Base-by-base conservation (phyloP, 2,329 filamentous ascomycete genomes). In the Furcasterigmium sp. region DNA sequence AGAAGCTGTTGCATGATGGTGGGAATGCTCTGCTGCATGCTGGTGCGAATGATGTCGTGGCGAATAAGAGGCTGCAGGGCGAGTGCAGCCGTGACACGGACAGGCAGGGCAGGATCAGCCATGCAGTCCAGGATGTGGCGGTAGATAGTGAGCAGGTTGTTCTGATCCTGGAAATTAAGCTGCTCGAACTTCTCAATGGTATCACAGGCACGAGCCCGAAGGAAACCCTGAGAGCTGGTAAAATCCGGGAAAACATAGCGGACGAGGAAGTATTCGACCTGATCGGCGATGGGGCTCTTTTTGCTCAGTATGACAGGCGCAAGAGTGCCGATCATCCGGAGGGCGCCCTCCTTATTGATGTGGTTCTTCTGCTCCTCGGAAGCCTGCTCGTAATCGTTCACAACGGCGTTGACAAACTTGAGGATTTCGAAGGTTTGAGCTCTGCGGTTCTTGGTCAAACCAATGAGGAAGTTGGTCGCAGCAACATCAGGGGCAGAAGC, bases 1-100 rank as follows among this genome's bases (percentile, higher is more conserved):
- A 98, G 76, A 13, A 98, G 77, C 66, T 98, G 91, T 68, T 97
- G 94, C 93, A 98, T 98, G 58, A 98, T 97, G 57, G 95, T 94
- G 14, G 93, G 91, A 53, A 98, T 98, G 62, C 91, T 96, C 58
- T 91, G 83, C 67, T 96, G 91, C 93, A 98, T 97, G 65, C 87
- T 93, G 32, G 83, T 85, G 45, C 91, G 85, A 58, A 98, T 96
- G 41, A 93, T 78, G 54, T 97, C 91, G 67, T 98, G 93, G 51
- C 93, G 80, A 59, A 98, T 98, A 32, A 98, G 78, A 34, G 93
- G 91, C 64, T 98, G 93, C 42, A 98, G 78, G 35, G 93, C 91
- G 46, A 98, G 79, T 9, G 93, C 89, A 15, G 93, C 93, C 53
- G 94, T 93, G 20, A 98, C 91, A 53, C 93, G 82, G 19, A 98